These are phyloP conservation scores for Chaetoceros tenuissimus DNA, from an alignment of 108 stramenopile species.

Conservation along the genomic window DNA sequence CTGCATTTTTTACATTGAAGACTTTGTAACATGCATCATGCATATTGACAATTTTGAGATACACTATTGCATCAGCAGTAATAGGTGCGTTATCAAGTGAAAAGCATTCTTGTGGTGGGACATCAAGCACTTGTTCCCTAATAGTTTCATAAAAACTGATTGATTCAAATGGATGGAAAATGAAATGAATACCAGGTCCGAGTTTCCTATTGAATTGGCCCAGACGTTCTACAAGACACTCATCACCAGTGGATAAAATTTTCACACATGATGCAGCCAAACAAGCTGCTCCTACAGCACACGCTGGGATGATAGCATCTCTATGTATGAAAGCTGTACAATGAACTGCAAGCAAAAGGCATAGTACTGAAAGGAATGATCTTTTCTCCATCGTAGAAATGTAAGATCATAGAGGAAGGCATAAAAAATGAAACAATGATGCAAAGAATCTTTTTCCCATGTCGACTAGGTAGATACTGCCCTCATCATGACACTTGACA, in stretches of 20 bases:
- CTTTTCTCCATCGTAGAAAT: no score
- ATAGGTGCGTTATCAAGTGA: constrained; percentile 28
- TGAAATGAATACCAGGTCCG: constrained; percentile 18
- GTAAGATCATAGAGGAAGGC: no score
- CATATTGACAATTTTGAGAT: constrained; percentile 9
- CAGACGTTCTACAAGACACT: constrained; percentile 20
- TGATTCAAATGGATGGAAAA: constrained; percentile 11
- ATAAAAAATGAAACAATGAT: no score
- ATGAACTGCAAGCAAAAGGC: no score
- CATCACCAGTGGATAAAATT: constrained; percentile 7
- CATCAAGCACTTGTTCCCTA: constrained; percentile 28
- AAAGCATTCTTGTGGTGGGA: constrained; percentile 29
- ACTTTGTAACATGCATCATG: constrained; percentile 22
- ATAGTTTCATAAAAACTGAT: constrained; percentile 10
- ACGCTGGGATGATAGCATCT: no score
- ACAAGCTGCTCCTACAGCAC: no score
- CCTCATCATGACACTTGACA: no score
- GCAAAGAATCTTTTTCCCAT: no score
- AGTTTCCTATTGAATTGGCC: constrained; percentile 20
- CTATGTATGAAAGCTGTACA: no score
- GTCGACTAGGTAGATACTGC: no score
- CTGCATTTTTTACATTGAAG: constrained; percentile 13
- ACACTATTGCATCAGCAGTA: constrained; percentile 31
- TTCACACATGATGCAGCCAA: no score
- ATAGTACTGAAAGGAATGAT: no score